Evolutionary conservation across 1,139 yeast species (phyloP).

Genomic region (Scheffersomyces insectosa): DNA sequence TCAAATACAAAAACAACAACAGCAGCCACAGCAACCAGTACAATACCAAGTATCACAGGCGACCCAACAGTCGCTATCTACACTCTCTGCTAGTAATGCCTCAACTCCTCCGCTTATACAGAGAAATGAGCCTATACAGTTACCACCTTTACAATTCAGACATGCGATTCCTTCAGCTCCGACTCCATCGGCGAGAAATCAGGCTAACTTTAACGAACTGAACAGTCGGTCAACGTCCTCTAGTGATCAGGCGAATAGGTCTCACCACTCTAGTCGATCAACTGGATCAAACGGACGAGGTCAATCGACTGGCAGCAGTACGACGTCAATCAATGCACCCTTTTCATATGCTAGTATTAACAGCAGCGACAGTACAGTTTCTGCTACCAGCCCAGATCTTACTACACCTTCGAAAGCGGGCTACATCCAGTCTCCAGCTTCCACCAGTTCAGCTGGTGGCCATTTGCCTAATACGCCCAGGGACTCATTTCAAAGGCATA

Average conservation of each 20-base stretch:
- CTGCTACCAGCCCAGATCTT: background rate
- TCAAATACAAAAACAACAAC: background rate
- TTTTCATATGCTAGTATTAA: background rate
- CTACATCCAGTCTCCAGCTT: background rate
- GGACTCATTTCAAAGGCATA: conserved; percentile 9
- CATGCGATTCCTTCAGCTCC: background rate
- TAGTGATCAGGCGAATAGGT: too few species aligned
- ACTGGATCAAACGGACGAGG: too few species aligned
- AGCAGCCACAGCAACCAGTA: background rate
- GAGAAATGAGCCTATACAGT: background rate
- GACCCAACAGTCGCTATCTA: background rate
- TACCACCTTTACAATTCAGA: background rate
- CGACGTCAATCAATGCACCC: too few species aligned
- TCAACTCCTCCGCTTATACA: background rate
- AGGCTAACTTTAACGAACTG: too few species aligned
- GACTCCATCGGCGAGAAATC: background rate
- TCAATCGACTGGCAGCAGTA: too few species aligned
- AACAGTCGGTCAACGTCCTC: too few species aligned
- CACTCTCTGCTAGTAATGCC: background rate
- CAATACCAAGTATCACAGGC: background rate
- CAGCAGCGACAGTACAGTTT: background rate
- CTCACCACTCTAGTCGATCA: too few species aligned
- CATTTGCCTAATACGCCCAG: too few species aligned
- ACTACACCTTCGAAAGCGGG: background rate
- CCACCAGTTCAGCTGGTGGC: background rate